phyloP scores from a whole-genome alignment of 108 stramenopile species.

The Ochromonas danica region DNA sequence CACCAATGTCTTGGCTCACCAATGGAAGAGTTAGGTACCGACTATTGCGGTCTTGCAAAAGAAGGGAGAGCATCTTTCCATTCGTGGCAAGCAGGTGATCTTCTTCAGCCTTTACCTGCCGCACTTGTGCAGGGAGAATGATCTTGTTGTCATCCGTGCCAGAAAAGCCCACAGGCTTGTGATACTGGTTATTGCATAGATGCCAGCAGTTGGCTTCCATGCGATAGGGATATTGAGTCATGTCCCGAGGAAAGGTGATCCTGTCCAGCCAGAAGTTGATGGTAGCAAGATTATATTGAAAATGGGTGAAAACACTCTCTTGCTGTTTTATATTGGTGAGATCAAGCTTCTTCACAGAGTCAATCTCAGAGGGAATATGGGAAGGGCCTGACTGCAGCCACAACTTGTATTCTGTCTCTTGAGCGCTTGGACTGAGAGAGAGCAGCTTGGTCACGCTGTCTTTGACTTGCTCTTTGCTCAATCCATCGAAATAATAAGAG shows the following conservation, averaged over 20 bases:
- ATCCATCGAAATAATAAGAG: constrained; percentile 59
- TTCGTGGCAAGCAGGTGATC: constrained; percentile 54
- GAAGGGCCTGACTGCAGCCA: too few relatives aligned
- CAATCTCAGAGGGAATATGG: too few relatives aligned
- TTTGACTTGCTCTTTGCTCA: too few relatives aligned
- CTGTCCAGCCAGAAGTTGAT: constrained; percentile 60
- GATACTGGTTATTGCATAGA: constrained; percentile 47
- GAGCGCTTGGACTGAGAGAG: too few relatives aligned
- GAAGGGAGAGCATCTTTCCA: constrained; percentile 58
- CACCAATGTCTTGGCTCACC: constrained; percentile 32
- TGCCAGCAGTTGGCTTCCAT: constrained; percentile 55
- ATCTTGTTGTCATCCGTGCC: constrained; percentile 59
- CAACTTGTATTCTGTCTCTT: too few relatives aligned
- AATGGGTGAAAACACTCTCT: too few relatives aligned
- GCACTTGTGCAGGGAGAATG: constrained; percentile 55
- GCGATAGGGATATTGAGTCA: constrained; percentile 39
- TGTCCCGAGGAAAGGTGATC: constrained; percentile 56
- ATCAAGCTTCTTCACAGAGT: too few relatives aligned
- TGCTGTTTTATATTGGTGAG: too few relatives aligned
- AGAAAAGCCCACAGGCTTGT: constrained; percentile 51
- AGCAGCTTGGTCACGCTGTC: too few relatives aligned
- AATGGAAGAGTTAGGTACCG: too few relatives aligned
- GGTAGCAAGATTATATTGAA: too few relatives aligned
- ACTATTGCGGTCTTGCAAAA: too few relatives aligned
- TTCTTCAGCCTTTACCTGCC: constrained; percentile 46